These are phyloP conservation scores for Atkinsonella texensis DNA, from an alignment of 2,329 filamentous ascomycete species.

Conservation along the genomic window DNA sequence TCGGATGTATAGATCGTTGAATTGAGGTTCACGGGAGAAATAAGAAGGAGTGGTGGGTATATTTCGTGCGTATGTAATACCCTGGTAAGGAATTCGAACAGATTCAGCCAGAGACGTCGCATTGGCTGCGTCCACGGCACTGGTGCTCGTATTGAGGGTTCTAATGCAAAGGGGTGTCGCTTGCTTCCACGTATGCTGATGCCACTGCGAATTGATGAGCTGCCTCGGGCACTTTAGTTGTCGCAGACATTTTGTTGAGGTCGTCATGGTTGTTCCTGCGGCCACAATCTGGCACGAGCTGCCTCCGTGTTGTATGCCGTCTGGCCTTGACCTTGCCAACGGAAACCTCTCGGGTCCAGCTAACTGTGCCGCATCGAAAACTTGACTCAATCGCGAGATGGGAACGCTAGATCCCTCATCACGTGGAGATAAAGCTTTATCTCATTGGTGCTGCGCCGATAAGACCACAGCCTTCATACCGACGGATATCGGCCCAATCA, in stretches of 20 bases:
- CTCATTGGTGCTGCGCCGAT: too few relatives aligned
- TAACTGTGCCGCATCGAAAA: neutral
- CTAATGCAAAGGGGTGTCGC: conserved; percentile 16
- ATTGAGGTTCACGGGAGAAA: conserved; percentile 74
- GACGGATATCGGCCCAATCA: too few relatives aligned
- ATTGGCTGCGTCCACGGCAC: conserved; percentile 7
- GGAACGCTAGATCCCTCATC: conserved; percentile 1
- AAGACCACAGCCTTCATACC: too few relatives aligned
- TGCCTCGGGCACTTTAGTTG: conserved; percentile 23
- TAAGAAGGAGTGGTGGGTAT: conserved; percentile 85
- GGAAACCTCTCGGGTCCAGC: neutral
- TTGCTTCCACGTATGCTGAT: conserved; percentile 14
- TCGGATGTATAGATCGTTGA: conserved; percentile 72
- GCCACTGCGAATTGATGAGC: conserved; percentile 18
- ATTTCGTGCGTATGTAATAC: conserved; percentile 49
- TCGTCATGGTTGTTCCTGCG: conserved; percentile 21
- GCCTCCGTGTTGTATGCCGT: neutral
- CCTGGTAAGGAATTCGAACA: conserved; percentile 18
- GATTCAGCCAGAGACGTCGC: conserved; percentile 12
- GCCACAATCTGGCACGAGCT: neutral
- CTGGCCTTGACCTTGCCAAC: neutral
- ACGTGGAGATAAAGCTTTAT: conserved; percentile 12
- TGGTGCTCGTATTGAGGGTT: conserved; percentile 11
- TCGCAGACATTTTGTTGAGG: conserved; percentile 22
- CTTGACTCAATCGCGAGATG: neutral